Conservation (phyloP, 768 basidiomycete species). For the Neoboletus brunneissimus region DNA sequence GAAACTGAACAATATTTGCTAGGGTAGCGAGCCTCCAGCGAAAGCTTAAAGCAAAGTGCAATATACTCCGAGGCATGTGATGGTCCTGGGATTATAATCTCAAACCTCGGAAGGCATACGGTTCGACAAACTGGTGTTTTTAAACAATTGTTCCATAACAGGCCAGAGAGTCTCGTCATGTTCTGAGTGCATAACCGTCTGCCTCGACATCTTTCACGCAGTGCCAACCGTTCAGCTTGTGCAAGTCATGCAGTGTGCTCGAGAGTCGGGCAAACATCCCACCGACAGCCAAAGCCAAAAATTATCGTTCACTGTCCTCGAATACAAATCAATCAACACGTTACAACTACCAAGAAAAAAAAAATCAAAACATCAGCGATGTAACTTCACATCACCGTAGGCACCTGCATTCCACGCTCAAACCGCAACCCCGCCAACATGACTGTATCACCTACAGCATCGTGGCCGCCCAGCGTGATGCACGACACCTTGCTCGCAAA, state of each 20-base stretch:
- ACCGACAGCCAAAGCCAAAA: background rate
- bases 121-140: too few species aligned
- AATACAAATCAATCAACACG: slow-evolving; percentile 16
- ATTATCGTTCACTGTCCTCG: background rate
- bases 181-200: too few species aligned
- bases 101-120: too few species aligned
- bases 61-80: too few species aligned
- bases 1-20: too few species aligned
- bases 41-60: too few species aligned
- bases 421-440: slow-evolving; percentile 65
- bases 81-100: too few species aligned
- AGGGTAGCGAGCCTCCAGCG: too few species aligned
- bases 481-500: slow-evolving; percentile 56
- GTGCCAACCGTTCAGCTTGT: background rate
- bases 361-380: background rate
- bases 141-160: too few species aligned
- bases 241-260: background rate
- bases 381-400: slow-evolving; percentile 44
- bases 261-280: background rate
- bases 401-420: slow-evolving; percentile 55
- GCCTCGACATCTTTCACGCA: too few species aligned
- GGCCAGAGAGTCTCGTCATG: too few species aligned
- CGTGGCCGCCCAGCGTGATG: slow-evolving; percentile 23
- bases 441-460: slow-evolving; percentile 45
- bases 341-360: background rate